phyloP scores from a whole-genome alignment of 371 early-diverging fungal species.

The Apophysomyces ossiformis region DNA sequence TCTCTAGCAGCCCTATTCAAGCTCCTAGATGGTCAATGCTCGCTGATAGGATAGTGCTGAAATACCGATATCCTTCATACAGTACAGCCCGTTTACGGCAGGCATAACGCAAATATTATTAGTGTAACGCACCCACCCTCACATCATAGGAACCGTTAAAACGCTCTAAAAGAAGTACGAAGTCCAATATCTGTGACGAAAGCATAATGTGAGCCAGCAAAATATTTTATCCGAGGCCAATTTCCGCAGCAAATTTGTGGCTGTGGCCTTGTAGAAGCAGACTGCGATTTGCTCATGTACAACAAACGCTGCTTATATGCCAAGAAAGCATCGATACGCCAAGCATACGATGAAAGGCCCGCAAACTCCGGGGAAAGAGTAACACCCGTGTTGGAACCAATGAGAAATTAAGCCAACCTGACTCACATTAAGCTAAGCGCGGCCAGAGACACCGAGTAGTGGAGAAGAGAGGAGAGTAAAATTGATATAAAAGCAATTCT shows the following conservation, averaged over 20 bases:
- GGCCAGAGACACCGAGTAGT: background rate
- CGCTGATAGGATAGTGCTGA: too few relatives aligned
- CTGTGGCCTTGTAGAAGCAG: background rate
- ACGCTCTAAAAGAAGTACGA: too few relatives aligned
- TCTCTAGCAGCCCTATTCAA: too few relatives aligned
- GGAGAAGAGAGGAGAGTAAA: background rate
- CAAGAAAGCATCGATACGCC: background rate
- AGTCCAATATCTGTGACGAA: too few relatives aligned
- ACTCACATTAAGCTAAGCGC: background rate
- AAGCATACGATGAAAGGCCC: background rate
- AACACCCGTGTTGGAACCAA: background rate
- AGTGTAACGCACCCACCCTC: too few relatives aligned
- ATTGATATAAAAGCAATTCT: background rate
- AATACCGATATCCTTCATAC: too few relatives aligned
- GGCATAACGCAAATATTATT: too few relatives aligned
- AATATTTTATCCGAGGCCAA: background rate
- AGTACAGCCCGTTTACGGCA: too few relatives aligned
- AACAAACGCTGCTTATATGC: background rate
- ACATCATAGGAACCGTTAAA: too few relatives aligned
- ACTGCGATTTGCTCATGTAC: background rate
- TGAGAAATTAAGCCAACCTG: background rate
- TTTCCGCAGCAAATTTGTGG: background rate
- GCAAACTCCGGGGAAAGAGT: background rate
- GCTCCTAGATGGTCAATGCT: too few relatives aligned
- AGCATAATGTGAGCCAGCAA: background rate